Percentiles rank a stretch among this genome's conserved stretches.
Evolutionary conservation across 441 rosid species (phyloP).

Genomic region (Geranium incanum): DNA sequence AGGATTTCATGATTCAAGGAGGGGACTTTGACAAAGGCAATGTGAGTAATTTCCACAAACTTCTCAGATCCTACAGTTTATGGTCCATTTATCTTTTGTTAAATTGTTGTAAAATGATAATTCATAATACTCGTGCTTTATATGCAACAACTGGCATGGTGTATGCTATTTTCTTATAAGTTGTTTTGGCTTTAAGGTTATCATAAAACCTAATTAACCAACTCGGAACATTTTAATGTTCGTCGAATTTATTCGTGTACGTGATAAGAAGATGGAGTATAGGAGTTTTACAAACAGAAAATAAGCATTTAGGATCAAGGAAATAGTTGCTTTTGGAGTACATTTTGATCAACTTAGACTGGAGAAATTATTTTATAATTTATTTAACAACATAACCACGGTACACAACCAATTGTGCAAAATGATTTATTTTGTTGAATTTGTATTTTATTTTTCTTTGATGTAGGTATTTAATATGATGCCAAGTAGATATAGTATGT

Average conservation of each 20-base stretch:
- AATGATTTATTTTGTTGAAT: background rate
- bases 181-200: background rate
- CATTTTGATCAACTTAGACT: background rate
- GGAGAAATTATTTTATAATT: background rate
- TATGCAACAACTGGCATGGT: background rate
- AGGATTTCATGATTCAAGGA: slow-evolving; percentile 98
- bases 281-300: background rate
- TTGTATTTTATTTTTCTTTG: background rate
- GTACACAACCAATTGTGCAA: background rate
- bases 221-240: background rate
- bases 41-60: slow-evolving; percentile 38
- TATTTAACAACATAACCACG: background rate
- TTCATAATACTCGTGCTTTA: background rate
- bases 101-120: background rate
- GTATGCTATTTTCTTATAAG: background rate
- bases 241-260: background rate
- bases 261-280: background rate
- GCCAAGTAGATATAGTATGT: background rate
- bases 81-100: slow-evolving; percentile 1
- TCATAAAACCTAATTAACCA: background rate
- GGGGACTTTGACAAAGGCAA: slow-evolving; percentile 97
- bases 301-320: background rate
- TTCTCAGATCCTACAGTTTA: background rate
- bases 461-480: background rate
- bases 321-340: background rate